Evolutionary conservation across 176 grass and related monocot genomes (phyloP).

Genomic region (Rhynchospora tenuis): DNA sequence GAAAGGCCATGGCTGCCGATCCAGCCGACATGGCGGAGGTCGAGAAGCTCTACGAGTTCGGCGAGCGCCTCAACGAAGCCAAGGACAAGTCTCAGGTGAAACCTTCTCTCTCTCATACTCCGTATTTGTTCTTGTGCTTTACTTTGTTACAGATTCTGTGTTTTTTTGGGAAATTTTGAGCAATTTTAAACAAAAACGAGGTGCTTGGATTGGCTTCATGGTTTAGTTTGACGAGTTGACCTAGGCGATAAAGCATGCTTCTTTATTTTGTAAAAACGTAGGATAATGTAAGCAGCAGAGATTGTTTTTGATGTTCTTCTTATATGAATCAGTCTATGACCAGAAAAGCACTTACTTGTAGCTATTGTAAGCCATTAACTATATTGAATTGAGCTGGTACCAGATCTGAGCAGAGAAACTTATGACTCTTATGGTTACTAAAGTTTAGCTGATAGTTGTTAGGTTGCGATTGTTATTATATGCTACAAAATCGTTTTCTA

Average conservation of each 20-base stretch:
- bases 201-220: not conserved
- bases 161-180: constrained; percentile 27
- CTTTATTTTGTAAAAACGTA: not conserved
- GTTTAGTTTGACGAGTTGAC: not conserved
- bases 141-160: constrained; percentile 2
- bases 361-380: not conserved
- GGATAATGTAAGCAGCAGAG: not conserved
- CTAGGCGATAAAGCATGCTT: not conserved
- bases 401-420: not conserved
- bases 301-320: not conserved
- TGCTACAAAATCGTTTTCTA: not conserved
- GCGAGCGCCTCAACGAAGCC: constrained; percentile 78
- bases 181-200: not conserved
- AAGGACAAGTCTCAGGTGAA: constrained; percentile 85
- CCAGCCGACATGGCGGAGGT: constrained; percentile 75
- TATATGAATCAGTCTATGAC: not conserved
- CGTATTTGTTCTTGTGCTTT: not conserved
- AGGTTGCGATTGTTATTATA: not conserved
- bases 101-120: not conserved
- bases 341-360: not conserved
- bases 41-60: constrained; percentile 92
- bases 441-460: not conserved
- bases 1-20: constrained; percentile 48
- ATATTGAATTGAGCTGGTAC: not conserved
- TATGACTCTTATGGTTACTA: not conserved